Evolutionary conservation across 2,329 filamentous ascomycete genomes (phyloP).

Genomic region (Colletotrichum filicis): DNA sequence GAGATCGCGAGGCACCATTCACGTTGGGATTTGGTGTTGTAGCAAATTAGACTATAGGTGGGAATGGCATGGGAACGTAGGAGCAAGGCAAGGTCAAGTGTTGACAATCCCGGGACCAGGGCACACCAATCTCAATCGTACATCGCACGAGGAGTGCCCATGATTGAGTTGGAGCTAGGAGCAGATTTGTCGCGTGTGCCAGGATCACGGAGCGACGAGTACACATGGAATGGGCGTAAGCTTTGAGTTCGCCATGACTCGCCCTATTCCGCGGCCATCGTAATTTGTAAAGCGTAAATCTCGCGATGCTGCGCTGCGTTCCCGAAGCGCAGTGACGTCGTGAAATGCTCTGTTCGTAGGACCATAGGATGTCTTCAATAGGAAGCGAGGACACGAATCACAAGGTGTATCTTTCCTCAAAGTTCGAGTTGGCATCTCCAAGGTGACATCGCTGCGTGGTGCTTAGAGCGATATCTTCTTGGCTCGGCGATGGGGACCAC

Average conservation of each 20-base stretch:
- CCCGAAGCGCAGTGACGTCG: no score
- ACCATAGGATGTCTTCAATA: no score
- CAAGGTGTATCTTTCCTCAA: neutral
- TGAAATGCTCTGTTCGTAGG: neutral
- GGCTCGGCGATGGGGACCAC: neutral
- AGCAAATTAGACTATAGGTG: neutral
- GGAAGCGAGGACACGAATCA: no score
- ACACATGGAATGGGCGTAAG: neutral
- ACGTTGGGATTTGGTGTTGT: neutral
- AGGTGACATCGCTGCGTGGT: neutral
- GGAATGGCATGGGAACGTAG: neutral
- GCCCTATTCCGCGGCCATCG: neutral
- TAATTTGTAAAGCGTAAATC: neutral
- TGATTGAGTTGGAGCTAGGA: slow-evolving; percentile 10
- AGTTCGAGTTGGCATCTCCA: neutral
- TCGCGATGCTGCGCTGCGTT: neutral
- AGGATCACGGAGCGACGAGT: neutral
- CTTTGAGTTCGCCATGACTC: neutral
- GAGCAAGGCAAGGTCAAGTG: neutral
- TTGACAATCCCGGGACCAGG: neutral
- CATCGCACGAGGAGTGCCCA: neutral
- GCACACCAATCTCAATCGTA: neutral
- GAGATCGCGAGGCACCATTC: neutral
- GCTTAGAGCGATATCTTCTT: neutral
- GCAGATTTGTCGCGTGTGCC: neutral